Conservation (phyloP, 805 yeast species). For the Starmerella powellii region DNA sequence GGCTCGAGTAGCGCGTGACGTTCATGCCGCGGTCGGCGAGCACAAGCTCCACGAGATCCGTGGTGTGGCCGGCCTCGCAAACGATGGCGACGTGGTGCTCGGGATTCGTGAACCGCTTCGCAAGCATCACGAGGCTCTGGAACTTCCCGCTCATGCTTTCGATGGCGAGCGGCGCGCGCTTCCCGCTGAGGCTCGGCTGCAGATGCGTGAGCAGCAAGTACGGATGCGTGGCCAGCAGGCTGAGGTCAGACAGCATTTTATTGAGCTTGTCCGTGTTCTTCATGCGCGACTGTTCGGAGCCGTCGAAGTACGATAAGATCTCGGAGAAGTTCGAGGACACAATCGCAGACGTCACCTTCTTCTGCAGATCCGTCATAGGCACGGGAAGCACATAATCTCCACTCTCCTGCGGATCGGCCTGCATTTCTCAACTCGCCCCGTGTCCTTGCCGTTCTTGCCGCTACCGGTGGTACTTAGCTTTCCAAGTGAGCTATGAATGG, state of each 20-base stretch:
- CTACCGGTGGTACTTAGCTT: neutral
- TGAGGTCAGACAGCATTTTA: conserved; percentile 63
- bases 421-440: neutral
- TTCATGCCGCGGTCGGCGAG: conserved; percentile 58
- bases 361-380: conserved; percentile 40
- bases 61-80: conserved; percentile 52
- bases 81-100: conserved; percentile 53
- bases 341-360: conserved; percentile 80
- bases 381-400: conserved; percentile 21
- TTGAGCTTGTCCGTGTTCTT: conserved; percentile 43
- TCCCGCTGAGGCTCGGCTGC: conserved; percentile 52
- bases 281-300: conserved; percentile 41
- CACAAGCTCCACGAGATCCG: conserved; percentile 70
- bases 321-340: conserved; percentile 85
- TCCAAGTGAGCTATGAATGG: neutral
- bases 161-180: conserved; percentile 56
- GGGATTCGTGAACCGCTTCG: conserved; percentile 40
- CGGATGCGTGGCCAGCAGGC: conserved; percentile 79
- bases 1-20: conserved; percentile 57
- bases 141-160: conserved; percentile 51
- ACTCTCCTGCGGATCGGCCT: conserved; percentile 1
- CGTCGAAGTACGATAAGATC: conserved; percentile 72
- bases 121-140: conserved; percentile 50
- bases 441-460: neutral
- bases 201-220: conserved; percentile 71